Conservation (phyloP, 805 yeast genomes). For the Pichia gijzeniarum region DNA sequence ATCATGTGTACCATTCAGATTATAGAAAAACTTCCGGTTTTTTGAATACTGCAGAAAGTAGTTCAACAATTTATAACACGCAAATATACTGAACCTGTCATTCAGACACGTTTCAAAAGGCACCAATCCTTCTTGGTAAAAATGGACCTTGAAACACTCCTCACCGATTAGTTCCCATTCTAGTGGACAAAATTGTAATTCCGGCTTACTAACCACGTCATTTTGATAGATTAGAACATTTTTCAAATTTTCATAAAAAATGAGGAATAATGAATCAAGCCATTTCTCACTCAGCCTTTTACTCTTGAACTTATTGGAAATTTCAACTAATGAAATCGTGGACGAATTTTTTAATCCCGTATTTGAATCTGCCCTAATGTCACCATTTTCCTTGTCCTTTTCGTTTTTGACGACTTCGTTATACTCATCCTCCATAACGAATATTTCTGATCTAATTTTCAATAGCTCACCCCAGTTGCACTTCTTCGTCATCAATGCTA, state of each 20-base stretch:
- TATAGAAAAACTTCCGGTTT: slow-evolving; percentile 13
- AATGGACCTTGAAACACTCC: slow-evolving; percentile 42
- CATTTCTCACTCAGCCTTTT: slow-evolving; percentile 68
- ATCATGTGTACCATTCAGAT: slow-evolving; percentile 9
- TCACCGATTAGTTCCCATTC: slow-evolving; percentile 74
- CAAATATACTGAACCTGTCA: slow-evolving; percentile 58
- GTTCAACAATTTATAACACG: slow-evolving; percentile 43
- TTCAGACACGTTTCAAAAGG: slow-evolving; percentile 48
- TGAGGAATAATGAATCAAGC: slow-evolving; percentile 62
- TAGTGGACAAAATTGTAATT: slow-evolving; percentile 47
- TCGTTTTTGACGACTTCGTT: slow-evolving; percentile 20
- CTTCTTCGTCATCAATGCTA: slow-evolving; percentile 59
- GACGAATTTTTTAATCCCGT: not conserved
- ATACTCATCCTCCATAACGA: slow-evolving; percentile 77
- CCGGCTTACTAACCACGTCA: slow-evolving; percentile 22
- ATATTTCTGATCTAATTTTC: slow-evolving; percentile 57
- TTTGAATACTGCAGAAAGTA: slow-evolving; percentile 32
- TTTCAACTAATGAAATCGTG: slow-evolving; percentile 8
- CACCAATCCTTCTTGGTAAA: slow-evolving; percentile 42
- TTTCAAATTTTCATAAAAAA: slow-evolving; percentile 64
- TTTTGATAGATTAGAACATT: slow-evolving; percentile 61
- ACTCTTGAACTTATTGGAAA: slow-evolving; percentile 23
- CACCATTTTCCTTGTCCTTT: slow-evolving; percentile 10
- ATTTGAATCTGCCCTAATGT: not conserved
- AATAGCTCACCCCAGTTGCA: slow-evolving; percentile 83